Base-by-base conservation (phyloP, 768 basidiomycete genomes). In the Amanita thiersii region DNA sequence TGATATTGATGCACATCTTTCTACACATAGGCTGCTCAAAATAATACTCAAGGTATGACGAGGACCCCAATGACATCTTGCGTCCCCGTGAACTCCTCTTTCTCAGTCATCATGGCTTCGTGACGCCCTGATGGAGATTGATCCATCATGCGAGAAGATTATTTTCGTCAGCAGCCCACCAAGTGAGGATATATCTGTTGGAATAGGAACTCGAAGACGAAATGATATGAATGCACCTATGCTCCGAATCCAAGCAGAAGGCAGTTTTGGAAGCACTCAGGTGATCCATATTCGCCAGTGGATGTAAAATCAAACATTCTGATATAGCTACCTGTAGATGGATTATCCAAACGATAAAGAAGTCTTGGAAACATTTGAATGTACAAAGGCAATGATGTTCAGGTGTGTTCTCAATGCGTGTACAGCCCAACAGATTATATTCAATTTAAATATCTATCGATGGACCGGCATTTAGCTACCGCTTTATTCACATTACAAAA, bases 341-440 rank as follows among this genome's bases (percentile, higher is more conserved):
- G 93, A 99, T 61, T 98, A 93, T 48, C 91, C 91, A 2, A 91
- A 88, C 51, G 91, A 94, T 53, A 72, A 75, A 36, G 91, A 96
- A 37, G 86, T 98, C 0, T 70, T 97, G 21, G 91, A 96, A 59
- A 77, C 80, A 0, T 91, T 96, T 52, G 87, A 94, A 46, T 97
- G 93, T 57, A 65, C 59, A 8, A 65, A 69, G 25, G 62, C 65
- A 5, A 71, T 91, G 23, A 69, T 66, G 25, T 88, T 87, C 58
- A 86, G 80, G 91, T 91, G 47, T 34, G 66, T 41, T 35, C 15
- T 8, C 29, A 25, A 31, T 11, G n/a, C 24, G 21, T 24, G 15
- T 17, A 14, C 11, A 11, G 25, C 5, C 23, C 8, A 10, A 6
- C 5, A 6, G 15, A 26, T 14, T 10, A 3, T 15, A 8, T n/a